Evolutionary conservation across 345 rosid species (phyloP).

Genomic region (Aegle marmelos): DNA sequence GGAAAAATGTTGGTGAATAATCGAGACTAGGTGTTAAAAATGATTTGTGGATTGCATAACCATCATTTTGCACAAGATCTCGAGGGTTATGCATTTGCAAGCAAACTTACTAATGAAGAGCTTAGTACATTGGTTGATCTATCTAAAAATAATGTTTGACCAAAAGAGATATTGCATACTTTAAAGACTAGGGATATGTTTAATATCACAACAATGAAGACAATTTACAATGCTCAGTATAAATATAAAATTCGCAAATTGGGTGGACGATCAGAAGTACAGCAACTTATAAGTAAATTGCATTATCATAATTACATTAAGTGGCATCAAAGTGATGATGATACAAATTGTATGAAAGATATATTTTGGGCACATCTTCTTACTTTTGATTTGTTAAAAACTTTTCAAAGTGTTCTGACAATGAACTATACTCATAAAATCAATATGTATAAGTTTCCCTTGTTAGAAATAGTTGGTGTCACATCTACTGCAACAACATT

Average conservation of each 20-base stretch:
- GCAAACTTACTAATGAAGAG: conserved; percentile 9
- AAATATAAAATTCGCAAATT: background rate
- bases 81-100: conserved; percentile 8
- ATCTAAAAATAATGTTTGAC: conserved; percentile 2
- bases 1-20: background rate
- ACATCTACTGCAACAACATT: conserved; percentile 13
- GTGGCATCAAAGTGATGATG: conserved; percentile 11
- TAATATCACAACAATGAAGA: conserved; percentile 4
- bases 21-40: conserved; percentile 15
- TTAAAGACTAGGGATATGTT: conserved; percentile 4
- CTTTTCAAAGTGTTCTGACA: background rate
- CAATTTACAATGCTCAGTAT: conserved; percentile 14
- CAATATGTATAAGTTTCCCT: background rate
- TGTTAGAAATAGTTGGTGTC: conserved; percentile 12
- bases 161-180: conserved; percentile 6
- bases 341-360: background rate
- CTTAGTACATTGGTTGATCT: conserved; percentile 9
- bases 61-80: background rate
- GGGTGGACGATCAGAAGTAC: conserved; percentile 4
- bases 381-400: background rate
- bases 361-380: conserved; percentile 10
- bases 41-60: conserved; percentile 16
- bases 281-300: conserved; percentile 5
- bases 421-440: background rate
- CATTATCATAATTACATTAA: conserved; percentile 1